Evolutionary conservation across 2,329 filamentous ascomycete genomes (phyloP).

Genomic region (Iodosphaeria phyllophila): DNA sequence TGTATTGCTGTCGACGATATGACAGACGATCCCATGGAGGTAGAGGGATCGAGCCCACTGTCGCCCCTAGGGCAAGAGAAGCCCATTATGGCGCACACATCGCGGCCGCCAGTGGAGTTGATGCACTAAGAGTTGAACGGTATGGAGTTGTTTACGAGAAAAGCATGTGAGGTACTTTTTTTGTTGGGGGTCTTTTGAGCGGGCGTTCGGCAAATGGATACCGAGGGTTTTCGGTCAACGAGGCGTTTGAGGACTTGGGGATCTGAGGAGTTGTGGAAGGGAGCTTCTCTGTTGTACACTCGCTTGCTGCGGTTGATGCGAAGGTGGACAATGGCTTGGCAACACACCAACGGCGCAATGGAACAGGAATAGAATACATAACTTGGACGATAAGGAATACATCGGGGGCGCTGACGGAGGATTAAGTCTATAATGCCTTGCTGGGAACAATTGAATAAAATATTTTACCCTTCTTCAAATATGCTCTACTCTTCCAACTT

Average conservation of each 20-base stretch:
- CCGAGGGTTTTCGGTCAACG: too few species aligned
- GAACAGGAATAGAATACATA: background rate
- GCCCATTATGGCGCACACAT: slow-evolving; percentile 39
- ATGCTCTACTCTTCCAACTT: too few species aligned
- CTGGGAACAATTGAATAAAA: background rate
- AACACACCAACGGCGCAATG: too few species aligned
- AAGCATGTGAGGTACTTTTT: background rate
- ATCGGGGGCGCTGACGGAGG: too few species aligned
- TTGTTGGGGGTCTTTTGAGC: slow-evolving; percentile 3
- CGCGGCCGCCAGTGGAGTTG: slow-evolving; percentile 45
- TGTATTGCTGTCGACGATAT: slow-evolving; percentile 50
- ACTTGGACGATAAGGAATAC: background rate
- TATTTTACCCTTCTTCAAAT: background rate
- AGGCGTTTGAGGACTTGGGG: too few species aligned
- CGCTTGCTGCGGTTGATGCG: too few species aligned
- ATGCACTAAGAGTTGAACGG: slow-evolving; percentile 30
- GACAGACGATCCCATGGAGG: slow-evolving; percentile 32
- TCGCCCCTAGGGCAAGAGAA: slow-evolving; percentile 21
- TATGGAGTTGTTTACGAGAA: background rate
- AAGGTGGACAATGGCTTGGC: too few species aligned
- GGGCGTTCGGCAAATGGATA: too few species aligned
- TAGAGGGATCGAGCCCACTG: slow-evolving; percentile 17
- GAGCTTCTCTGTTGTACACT: too few species aligned
- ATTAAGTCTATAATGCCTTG: background rate
- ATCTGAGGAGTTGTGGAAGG: too few species aligned